A percentile compares a stretch with the other conserved stretches of the same genome.
Evolutionary conservation across 345 rosid species (phyloP).

Genomic region (Cardamine chenopodiifolia): DNA sequence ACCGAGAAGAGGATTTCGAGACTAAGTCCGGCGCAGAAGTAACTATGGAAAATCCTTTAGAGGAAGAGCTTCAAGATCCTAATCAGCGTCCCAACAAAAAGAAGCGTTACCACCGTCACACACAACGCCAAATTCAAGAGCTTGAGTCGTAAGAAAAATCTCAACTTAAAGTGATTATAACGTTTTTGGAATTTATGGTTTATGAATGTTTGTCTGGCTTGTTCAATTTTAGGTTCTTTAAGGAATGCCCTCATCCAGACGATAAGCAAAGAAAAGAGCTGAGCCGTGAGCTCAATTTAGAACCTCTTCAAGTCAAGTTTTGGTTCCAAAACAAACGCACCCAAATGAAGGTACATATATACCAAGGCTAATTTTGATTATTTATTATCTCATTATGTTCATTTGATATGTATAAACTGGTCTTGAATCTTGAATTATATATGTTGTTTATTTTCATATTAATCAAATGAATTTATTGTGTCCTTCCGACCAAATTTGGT

Average conservation of each 20-base stretch:
- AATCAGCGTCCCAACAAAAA: slow-evolving; percentile 70
- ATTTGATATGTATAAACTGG: background rate
- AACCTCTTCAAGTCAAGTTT: slow-evolving; percentile 89
- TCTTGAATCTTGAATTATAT: background rate
- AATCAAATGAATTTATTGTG: background rate
- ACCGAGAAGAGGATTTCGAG: slow-evolving; percentile 76
- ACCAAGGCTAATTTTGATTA: background rate
- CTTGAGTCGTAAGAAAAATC: slow-evolving; percentile 74
- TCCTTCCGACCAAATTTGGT: background rate
- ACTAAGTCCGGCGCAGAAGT: slow-evolving; percentile 76
- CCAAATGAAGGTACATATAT: slow-evolving; percentile 86
- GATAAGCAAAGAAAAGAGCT: slow-evolving; percentile 95
- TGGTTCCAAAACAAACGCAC: slow-evolving; percentile 99
- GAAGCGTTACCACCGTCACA: slow-evolving; percentile 95
- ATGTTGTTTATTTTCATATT: background rate
- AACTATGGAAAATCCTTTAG: slow-evolving; percentile 56
- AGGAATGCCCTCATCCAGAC: slow-evolving; percentile 95
- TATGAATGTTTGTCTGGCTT: slow-evolving; percentile 10
- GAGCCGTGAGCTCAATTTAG: slow-evolving; percentile 71
- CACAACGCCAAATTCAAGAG: slow-evolving; percentile 93
- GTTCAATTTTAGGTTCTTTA: slow-evolving; percentile 64
- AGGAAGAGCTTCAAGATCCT: slow-evolving; percentile 75
- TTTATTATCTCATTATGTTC: slow-evolving; percentile 7
- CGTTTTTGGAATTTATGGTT: slow-evolving; percentile 24
- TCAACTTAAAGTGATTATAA: background rate